These are phyloP conservation scores for Trichophyton simii DNA, from an alignment of 2,329 filamentous ascomycete genomes.

Conservation along the genomic window DNA sequence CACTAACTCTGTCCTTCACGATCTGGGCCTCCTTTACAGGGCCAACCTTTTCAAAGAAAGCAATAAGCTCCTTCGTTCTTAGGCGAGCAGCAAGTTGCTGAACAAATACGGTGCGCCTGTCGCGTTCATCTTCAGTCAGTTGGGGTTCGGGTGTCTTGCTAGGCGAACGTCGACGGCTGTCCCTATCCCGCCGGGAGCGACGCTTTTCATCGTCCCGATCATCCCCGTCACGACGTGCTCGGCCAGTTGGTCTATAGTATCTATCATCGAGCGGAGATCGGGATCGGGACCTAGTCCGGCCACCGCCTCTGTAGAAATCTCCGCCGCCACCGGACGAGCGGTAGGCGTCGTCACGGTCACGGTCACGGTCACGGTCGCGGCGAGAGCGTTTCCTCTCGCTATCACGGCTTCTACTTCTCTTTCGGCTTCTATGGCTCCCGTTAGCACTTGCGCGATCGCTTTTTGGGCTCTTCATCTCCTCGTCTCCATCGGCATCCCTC, in stretches of 20 bases:
- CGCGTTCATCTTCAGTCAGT: constrained; percentile 87
- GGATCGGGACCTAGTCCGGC: constrained; percentile 55
- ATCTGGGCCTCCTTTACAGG: constrained; percentile 96
- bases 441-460: constrained; percentile 62
- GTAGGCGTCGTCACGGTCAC: constrained; percentile 41
- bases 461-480: constrained; percentile 51
- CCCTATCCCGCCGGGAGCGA: constrained; percentile 42
- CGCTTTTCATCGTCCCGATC: constrained; percentile 37
- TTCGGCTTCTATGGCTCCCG: constrained; percentile 64
- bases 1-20: constrained; percentile 92
- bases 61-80: constrained; percentile 80
- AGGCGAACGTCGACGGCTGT: constrained; percentile 35
- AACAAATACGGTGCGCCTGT: constrained; percentile 93
- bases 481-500: constrained; percentile 44
- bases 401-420: constrained; percentile 66
- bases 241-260: constrained; percentile 40
- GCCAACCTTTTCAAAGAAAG: constrained; percentile 91
- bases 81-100: constrained; percentile 93
- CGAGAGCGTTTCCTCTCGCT: constrained; percentile 61
- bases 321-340: constrained; percentile 42
- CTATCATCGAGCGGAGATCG: constrained; percentile 55
- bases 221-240: constrained; percentile 35
- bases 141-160: constrained; percentile 51
- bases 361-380: constrained; percentile 50
- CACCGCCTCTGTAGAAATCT: constrained; percentile 57